Evolutionary conservation across 805 yeast genomes (phyloP).

Genomic region (Saccharomycopsis microspora): DNA sequence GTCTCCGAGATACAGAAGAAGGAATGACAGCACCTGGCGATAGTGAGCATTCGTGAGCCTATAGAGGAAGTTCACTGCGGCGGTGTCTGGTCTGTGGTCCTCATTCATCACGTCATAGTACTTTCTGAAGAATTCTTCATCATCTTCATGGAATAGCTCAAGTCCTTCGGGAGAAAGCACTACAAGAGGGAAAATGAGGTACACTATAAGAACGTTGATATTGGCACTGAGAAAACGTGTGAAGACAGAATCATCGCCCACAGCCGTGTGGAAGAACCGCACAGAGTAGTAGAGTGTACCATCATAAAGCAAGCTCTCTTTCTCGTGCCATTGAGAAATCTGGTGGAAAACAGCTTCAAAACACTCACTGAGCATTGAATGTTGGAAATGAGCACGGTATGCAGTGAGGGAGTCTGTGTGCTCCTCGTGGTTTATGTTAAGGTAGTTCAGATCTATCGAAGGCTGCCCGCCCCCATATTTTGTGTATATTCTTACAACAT

Average conservation of each 20-base stretch:
- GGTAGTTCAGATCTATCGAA: slow-evolving; percentile 21
- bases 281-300: slow-evolving; percentile 8
- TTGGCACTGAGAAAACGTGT: slow-evolving; percentile 23
- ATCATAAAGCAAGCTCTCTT: slow-evolving; percentile 20
- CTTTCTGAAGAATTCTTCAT: slow-evolving; percentile 71
- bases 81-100: slow-evolving; percentile 59
- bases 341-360: slow-evolving; percentile 19
- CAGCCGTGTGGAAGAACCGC: slow-evolving; percentile 8
- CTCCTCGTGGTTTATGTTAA: slow-evolving; percentile 6
- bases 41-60: slow-evolving; percentile 12
- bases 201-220: slow-evolving; percentile 5
- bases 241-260: slow-evolving; percentile 2
- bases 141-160: slow-evolving; percentile 70
- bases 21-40: slow-evolving; percentile 17
- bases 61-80: slow-evolving; percentile 63
- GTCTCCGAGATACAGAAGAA: slow-evolving; percentile 41
- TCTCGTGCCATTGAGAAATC: slow-evolving; percentile 47
- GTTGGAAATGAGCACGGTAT: slow-evolving; percentile 6
- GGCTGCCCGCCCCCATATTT: slow-evolving; percentile 33
- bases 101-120: slow-evolving; percentile 59
- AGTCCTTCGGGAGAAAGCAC: slow-evolving; percentile 56
- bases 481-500: slow-evolving; percentile 56
- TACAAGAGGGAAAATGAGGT: slow-evolving; percentile 46
- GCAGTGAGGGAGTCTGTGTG: slow-evolving; percentile 6
- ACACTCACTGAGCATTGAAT: slow-evolving; percentile 2